Evolutionary conservation across 352 stramenopile genomes (phyloP), one percentile per base, ranked within the genome.

Genomic region (Achlya hypogyna): DNA sequence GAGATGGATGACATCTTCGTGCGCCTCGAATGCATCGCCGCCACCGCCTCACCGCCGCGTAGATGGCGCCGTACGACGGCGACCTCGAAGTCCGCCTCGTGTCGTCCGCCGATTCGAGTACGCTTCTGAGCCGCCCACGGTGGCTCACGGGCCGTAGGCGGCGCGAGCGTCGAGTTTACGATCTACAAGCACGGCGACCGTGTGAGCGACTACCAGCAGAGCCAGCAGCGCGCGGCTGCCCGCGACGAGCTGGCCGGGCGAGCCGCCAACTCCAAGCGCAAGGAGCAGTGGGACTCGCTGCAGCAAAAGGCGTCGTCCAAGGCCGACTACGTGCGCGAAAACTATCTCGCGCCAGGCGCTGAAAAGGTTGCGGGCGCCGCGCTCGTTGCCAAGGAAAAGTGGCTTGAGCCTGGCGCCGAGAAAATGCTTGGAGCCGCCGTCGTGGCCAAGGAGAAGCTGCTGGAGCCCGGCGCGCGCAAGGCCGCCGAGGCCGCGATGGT

Each of bases 1-100:
- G 60, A 67, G 3, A 51, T 59, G 25, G 60, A 58, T 18, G 60
- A 67, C 42, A 29, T 67, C 6, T 49, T 38, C 0, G 54, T 63
- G 23, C 25, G 22, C n/a, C n/a, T n/a, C n/a, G n/a, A n/a, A n/a
- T n/a, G n/a, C n/a, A n/a, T n/a, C n/a, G n/a, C n/a, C n/a, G n/a
- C n/a, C n/a, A n/a, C n/a, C n/a, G n/a, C n/a, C n/a, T n/a, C n/a
- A n/a, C n/a, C n/a, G n/a, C n/a, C 31, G 1, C 18, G 27, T 42
- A 63, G 54, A 29, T 67, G 42, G 60, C 60, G n/a, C 38, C 60
- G 20, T 67, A 67, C 43, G 60, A 67, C n/a, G 60, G 60, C 14
- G 60, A 67, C 31, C 42, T 49, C 4, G 22, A 25, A 10, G 47
- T 67, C 5, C 60, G 60, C 29, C 9, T 56, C 1, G 25, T 56